Evolutionary conservation across 2,329 filamentous ascomycete genomes (phyloP).

Genomic region (Hypoxylon sp.): DNA sequence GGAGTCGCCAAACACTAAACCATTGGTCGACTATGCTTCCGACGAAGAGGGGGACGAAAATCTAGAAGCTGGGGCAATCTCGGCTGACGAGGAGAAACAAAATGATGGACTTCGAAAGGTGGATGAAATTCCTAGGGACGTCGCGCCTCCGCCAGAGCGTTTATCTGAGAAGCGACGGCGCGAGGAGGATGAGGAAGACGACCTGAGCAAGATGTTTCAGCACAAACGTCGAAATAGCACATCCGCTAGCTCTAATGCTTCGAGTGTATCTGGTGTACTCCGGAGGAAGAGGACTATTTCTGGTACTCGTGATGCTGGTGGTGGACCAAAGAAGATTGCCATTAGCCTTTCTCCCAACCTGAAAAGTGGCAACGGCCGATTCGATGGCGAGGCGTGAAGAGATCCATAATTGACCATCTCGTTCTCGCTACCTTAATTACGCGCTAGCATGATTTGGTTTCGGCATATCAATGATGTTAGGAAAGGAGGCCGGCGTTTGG

Average conservation of each 20-base stretch:
- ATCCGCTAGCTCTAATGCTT: conserved; percentile 62
- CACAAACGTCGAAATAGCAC: conserved; percentile 74
- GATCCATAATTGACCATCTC: conserved; percentile 21
- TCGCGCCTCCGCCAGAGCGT: conserved; percentile 78
- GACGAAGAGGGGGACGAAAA: conserved; percentile 86
- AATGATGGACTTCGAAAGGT: conserved; percentile 55
- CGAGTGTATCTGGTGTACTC: conserved; percentile 57
- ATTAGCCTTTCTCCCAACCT: conserved; percentile 68
- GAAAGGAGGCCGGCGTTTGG: conserved; percentile 52
- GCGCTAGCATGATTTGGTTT: conserved; percentile 44
- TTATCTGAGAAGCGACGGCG: conserved; percentile 90
- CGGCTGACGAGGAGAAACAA: conserved; percentile 50
- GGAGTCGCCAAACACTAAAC: conserved; percentile 73
- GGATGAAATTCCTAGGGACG: conserved; percentile 55
- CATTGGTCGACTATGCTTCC: conserved; percentile 91
- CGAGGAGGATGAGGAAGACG: conserved; percentile 94
- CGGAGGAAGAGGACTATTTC: conserved; percentile 64
- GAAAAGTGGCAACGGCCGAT: conserved; percentile 51
- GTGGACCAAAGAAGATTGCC: conserved; percentile 68
- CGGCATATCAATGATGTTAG: conserved; percentile 47
- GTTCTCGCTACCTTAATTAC: conserved; percentile 34
- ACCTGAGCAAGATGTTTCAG: conserved; percentile 84
- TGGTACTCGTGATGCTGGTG: conserved; percentile 58
- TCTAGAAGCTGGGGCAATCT: conserved; percentile 63
- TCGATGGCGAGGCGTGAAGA: conserved; percentile 44